Evolutionary conservation across 805 yeast species (phyloP), one percentile per base, ranked within the genome.

Genomic region (Candida mattraensis): DNA sequence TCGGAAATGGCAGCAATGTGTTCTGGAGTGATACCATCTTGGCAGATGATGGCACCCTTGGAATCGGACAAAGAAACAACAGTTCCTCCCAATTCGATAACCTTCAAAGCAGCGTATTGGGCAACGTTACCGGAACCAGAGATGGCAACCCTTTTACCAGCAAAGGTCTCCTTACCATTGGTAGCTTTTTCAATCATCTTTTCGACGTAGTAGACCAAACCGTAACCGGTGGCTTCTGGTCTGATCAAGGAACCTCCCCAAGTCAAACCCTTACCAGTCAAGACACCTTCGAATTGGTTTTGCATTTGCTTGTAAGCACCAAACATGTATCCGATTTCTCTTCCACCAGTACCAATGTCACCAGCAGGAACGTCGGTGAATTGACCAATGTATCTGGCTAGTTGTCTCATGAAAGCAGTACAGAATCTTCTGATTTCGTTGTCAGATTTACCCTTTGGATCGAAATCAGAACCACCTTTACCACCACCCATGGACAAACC

Each of bases 221-320:
- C 99, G 76, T 82, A 91, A 68, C 99, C 99, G 47, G 99, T 91
- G 50, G 99, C 99, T 79, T 91, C 99, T 51, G 98, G 96, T 72
- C 99, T 85, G 71, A 91, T 89, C 65, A 91, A 76, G 58, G 98
- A 91, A 60, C 98, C 99, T 78, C 99, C 99, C 96, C 97, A 93
- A 64, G 83, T 72, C 61, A 89, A 76, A 60, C 97, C 97, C 76
- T 91, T 91, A 70, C 99, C 99, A 63, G 99, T 91, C 56, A 91
- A 76, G 35, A 91, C 94, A 77, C 98, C 98, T 66, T 91, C 91
- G 83, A 88, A 91, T 61, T 80, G 74, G 82, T 91, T 91, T 69
- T 77, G 83, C 80, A 76, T 75, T 57, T 76, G 74, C 78, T 88
- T 87, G 88, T 86, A 91, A 53, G 96, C 96, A 70, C 99, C 99